Base-by-base conservation (phyloP, 2,329 filamentous ascomycete genomes). In the Calonectria honghensis region DNA sequence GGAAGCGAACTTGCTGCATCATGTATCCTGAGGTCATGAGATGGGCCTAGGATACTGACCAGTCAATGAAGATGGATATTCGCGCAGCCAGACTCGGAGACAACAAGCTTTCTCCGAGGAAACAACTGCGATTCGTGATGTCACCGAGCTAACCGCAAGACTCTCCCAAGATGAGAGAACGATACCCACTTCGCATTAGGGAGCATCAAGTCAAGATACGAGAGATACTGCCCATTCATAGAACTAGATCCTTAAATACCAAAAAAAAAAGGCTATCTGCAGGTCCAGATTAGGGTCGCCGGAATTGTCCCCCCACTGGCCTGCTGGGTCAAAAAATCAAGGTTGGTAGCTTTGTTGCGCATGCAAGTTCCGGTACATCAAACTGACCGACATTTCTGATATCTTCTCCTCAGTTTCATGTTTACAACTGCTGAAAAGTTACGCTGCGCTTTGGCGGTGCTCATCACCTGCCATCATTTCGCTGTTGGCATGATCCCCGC, bases 101-200 rank as follows among this genome's bases (percentile, higher is more conserved):
- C 13, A 61, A 61, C 57, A 61, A 41, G 16, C 35, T 20, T 20
- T 61, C 57, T 61, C 57, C 13, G 57, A 39, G 57, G 24, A 61
- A 61, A 61, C 35, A 61, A 41, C 11, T 5, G 24, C n/a, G 31
- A 32, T n/a, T 14, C 29, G 41, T 41, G 35, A 37, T 35, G n/a
- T 39, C 57, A 41, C 57, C 57, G 24, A 61, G 35, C 57, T 61
- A 61, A 41, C 35, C 35, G 57, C 57, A 27, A 41, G 27, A 24
- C 41, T 20, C 24, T 14, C 10, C 57, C 5, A 14, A 6, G 6
- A 29, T 29, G n/a, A 61, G n/a, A 39, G 18, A 41, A 41, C 35
- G 13, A 37, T 9, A 6, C 35, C 10, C 51, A 14, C n/a, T 27
- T 27, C 35, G 29, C 16, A 39, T 35, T 61, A 20, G n/a, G 10